Evolutionary conservation across 2,329 filamentous ascomycete species (phyloP), one percentile per base, ranked within the genome.

Genomic region (Acarospora socialis): DNA sequence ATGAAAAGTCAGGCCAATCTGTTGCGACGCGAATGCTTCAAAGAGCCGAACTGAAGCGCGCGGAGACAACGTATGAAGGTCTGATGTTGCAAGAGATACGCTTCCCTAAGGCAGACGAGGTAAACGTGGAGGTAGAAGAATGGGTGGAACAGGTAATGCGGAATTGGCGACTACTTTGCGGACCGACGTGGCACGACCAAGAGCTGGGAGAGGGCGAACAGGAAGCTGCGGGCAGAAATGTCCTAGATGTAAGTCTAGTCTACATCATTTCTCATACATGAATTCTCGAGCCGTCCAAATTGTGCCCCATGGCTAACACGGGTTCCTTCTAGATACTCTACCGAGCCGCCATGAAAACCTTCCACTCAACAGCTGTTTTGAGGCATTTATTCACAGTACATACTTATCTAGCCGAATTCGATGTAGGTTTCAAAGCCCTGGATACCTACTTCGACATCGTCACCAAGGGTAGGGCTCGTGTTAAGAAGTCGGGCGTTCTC

Each of bases 381-480:
- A 70, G 87, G 36, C 73, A 86, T 46, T 65, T 98, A 0, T 95
- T 95, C 50, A 77, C 74, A 7, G 78, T 93, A 2, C 90, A 98
- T 52, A 65, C 87, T 12, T 72, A 83, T 2, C 65, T 94, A 12
- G 83, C 84, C 6, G 87, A 98, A 45, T 95, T 94, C 43, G 82
- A 93, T 34, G 62, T 95, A 29, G 86, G 86, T 1, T 76, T 92
- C 52, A 84, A 84, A 49, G 81, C 90, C 1, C 81, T 94, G 40
- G 80, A 92, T 51, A 86, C 86, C 1, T 98, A 95, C 53, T 63
- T 92, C 21, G 81, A 92, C 33, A 81, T 98, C 41, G 72, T 93
- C 34, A 78, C 77, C 39, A 80, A 80, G 49, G 83, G 78, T 35
- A 92, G 87, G 56, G 81, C 82, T 13, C 71, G 86, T 23, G 74